Evolutionary conservation across 2,329 filamentous ascomycete genomes (phyloP), one percentile per base, ranked within the genome.

Genomic region (Leptographium procerum): DNA sequence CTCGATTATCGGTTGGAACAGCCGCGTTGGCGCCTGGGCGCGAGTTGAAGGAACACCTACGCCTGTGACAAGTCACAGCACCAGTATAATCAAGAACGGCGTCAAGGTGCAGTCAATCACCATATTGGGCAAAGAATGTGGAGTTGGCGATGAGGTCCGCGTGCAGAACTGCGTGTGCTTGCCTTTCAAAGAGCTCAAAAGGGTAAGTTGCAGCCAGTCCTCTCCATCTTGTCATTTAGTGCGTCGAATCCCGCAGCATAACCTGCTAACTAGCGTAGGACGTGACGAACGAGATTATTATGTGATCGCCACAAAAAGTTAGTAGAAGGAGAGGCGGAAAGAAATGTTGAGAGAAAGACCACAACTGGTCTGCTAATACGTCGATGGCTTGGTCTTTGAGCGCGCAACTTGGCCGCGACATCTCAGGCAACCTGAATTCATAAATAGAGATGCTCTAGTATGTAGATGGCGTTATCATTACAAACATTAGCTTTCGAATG

Each of bases 21-120:
- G 91, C 77, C 89, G 90, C 62, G 86, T 99, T 19, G 94, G 94
- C 62, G 90, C 92, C n/a, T 99, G 94, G 94, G 91, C 94, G 56
- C 87, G 94, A 71, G 92, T 99, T 29, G 94, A 99, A 74, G 94
- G 94, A 57, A 96, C 91, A 1, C 91, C 92, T 1, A 95, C 88
- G 19, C 88, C 91, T 0, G 84, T 89, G 58, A 86, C 82, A 56
- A 96, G 88, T 77, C 92, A 97, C 76, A 88, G 84, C 57, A 97
- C 92, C 16, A 96, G 88, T 74, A 91, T 97, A 67, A 81, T 97
- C 73, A 97, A 96, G 83, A 95, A 96, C 68, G 94, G 94, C 56
- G 86, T 97, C 73, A 97, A 97, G 80, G 94, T 99, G 56, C 94
- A 97, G 79, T 95, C 90, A 72, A 94, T 97, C 69, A 97, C 92